phyloP scores from a whole-genome alignment of 106 monocot genomes.

The Phalaenopsis equestris region DNA sequence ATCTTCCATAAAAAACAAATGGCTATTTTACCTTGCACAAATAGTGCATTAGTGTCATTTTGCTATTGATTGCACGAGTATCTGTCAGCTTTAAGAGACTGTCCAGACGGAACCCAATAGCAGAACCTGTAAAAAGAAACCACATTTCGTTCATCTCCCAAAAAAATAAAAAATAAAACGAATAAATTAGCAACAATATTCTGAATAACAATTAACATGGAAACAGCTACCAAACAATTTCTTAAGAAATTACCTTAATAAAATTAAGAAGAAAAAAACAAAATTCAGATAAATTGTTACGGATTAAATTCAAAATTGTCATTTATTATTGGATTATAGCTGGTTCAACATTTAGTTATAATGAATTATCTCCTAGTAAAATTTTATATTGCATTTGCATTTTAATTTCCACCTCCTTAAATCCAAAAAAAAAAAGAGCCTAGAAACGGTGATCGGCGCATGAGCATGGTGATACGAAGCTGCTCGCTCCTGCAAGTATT shows the following conservation, averaged over 20 bases:
- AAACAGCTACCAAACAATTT: neutral
- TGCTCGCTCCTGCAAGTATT: too few species aligned
- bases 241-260: neutral
- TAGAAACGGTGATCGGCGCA: neutral
- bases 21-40: conserved; percentile 65
- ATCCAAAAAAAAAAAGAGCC: neutral
- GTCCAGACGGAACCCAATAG: conserved; percentile 65
- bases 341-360: neutral
- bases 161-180: neutral
- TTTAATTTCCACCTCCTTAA: neutral
- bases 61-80: conserved; percentile 83
- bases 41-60: conserved; percentile 95
- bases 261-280: neutral
- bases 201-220: neutral
- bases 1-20: neutral
- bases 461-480: too few species aligned
- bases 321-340: neutral
- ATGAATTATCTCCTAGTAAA: too few species aligned
- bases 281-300: too few species aligned
- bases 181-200: neutral
- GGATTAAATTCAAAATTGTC: neutral
- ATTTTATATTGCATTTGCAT: too few species aligned
- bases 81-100: conserved; percentile 88
- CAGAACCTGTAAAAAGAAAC: conserved; percentile 37
- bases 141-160: neutral